A percentile compares a stretch with the other conserved stretches of the same genome.
phyloP scores from a whole-genome alignment of 1,284 basidiomycete species.

The Leccinum pallidistipes region DNA sequence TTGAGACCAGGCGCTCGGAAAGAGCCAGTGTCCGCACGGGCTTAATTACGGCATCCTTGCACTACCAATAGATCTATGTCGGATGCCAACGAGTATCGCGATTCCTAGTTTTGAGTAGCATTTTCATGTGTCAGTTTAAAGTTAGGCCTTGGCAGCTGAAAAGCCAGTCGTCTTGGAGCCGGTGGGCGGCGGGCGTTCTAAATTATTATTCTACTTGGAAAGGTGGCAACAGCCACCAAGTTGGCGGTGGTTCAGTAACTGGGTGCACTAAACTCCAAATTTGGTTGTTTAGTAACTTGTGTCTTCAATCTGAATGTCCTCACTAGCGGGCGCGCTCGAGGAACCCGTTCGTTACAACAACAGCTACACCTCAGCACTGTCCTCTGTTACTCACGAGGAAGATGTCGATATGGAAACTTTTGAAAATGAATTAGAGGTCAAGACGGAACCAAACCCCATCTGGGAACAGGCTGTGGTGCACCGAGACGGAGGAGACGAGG shows the following conservation, averaged over 20 bases:
- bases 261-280: constrained; percentile 15
- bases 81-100: constrained; percentile 21
- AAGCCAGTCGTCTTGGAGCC: not conserved
- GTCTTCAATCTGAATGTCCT: constrained; percentile 35
- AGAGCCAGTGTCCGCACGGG: not conserved
- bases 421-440: constrained; percentile 24
- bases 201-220: constrained; percentile 23
- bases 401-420: constrained; percentile 47
- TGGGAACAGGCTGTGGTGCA: constrained; percentile 25
- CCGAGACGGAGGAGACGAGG: constrained; percentile 51
- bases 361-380: constrained; percentile 14
- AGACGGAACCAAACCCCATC: constrained; percentile 23
- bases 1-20: not conserved
- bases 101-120: constrained; percentile 18
- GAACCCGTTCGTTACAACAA: constrained; percentile 28
- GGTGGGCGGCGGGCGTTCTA: constrained; percentile 8
- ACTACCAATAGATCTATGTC: not conserved
- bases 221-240: constrained; percentile 21
- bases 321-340: constrained; percentile 41
- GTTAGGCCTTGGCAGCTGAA: not conserved
- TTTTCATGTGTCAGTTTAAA: not conserved
- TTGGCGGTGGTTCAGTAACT: not conserved
- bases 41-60: constrained; percentile 9
- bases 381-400: constrained; percentile 20
- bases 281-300: constrained; percentile 1